Base-by-base conservation (phyloP, 2,329 filamentous ascomycete genomes). In the Apiospora koreana region DNA sequence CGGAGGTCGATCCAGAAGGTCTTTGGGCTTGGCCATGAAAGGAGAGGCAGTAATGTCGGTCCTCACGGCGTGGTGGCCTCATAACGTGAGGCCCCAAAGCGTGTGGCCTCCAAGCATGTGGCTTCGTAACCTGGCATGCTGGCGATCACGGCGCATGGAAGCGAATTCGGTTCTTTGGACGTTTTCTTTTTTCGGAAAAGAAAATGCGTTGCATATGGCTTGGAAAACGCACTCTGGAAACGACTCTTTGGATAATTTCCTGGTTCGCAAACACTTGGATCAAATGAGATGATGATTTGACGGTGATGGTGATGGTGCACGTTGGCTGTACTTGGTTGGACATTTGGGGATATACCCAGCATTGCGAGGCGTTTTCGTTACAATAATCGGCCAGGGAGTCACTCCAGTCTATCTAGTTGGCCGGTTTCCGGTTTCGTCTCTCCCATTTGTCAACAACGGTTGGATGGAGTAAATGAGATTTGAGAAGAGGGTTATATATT, bases 1-100 rank as follows among this genome's bases (percentile, higher is more conserved):
- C 76, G 76, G 46, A 79, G 75, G 69, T 80, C 80, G 66, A 62
- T 82, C 31, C 80, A 81, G 68, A 76, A 78, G 21, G 80, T 80
- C 3, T 72, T 82, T 14, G 79, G 80, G 0, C 71, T 82, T 1
- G 78, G 77, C 2, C 77, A 80, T 65, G 77, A 78, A 12, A 73
- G 72, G 45, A 72, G 68, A 9, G 50, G 62, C 7, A 73, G 73
- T 41, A 72, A 70, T 54, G 68, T 65, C 23, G 71, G 72, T 42
- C 73, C 71, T 38, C 64, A 72, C 23, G 71, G 70, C n/a, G 69
- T 38, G 23, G 69, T 68, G 7, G 62, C 68, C 18, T 66, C 28
- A 58, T 31, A 9, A 8, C 5, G 35, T 35, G 8, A n/a, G n/a
- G n/a, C n/a, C n/a, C n/a, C n/a, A n/a, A n/a, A n/a, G n/a, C n/a